Conservation (phyloP, 257 asterid genomes). For the Haberlea rhodopensis region DNA sequence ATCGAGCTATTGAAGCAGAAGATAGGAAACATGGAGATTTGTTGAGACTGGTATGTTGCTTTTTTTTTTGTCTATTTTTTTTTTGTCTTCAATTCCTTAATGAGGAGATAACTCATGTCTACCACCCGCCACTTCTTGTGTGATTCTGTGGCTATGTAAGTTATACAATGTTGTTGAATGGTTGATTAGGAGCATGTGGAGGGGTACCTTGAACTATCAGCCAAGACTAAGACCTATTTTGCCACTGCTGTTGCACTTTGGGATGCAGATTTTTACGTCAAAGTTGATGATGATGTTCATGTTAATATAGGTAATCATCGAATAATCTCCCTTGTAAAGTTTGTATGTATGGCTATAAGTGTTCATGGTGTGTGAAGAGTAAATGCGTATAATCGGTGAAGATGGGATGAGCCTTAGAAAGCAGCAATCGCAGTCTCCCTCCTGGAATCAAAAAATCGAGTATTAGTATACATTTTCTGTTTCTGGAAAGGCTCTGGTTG, state of each 20-base stretch:
- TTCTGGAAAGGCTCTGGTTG: background rate
- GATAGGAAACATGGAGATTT: constrained; percentile 81
- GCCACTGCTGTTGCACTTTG: constrained; percentile 74
- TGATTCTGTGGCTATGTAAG: background rate
- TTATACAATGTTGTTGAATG: background rate
- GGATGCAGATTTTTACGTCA: constrained; percentile 92
- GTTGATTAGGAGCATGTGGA: constrained; percentile 74
- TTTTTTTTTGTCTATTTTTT: background rate
- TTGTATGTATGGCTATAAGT: background rate
- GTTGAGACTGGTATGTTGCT: constrained; percentile 63
- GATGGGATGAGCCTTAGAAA: background rate
- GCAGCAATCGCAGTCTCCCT: background rate
- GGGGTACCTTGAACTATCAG: constrained; percentile 89
- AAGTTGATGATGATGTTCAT: constrained; percentile 91
- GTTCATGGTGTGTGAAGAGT: background rate
- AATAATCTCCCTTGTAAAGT: background rate
- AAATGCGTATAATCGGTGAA: background rate
- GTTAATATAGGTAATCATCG: constrained; percentile 67
- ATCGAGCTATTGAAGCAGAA: constrained; percentile 90
- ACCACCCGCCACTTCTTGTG: background rate
- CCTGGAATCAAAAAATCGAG: background rate
- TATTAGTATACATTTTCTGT: too few species aligned
- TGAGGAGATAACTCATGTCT: constrained; percentile 4
- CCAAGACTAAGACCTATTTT: constrained; percentile 76
- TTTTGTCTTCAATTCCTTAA: constrained; percentile 15